Evolutionary conservation across 352 stramenopile species (phyloP).

Genomic region (Globisporangium viniferum): DNA sequence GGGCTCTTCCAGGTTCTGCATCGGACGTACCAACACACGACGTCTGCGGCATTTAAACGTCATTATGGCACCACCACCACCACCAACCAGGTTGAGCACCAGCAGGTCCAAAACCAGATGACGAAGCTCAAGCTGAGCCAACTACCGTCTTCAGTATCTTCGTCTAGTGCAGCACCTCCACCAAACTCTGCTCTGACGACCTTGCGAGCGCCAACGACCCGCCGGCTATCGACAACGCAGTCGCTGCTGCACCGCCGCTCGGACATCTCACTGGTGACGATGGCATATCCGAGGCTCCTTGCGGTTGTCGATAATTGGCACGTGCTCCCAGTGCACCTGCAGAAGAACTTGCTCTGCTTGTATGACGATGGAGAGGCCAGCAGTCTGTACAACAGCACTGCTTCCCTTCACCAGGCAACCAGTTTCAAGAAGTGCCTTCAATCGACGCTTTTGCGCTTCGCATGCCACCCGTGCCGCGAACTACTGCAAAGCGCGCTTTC

Average conservation of each 20-base stretch:
- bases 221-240: conserved; percentile 15
- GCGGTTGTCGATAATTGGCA: conserved; percentile 19
- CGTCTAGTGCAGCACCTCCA: neutral
- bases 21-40: conserved; percentile 24
- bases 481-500: conserved; percentile 14
- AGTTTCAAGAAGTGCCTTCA: conserved; percentile 37
- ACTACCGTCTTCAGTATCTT: neutral
- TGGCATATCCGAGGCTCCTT: conserved; percentile 31
- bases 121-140: neutral
- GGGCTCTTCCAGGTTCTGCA: conserved; percentile 45
- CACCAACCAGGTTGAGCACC: neutral
- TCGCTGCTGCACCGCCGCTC: conserved; percentile 25
- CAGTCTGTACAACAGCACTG: neutral
- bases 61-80: neutral
- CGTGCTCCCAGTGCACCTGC: conserved; percentile 26
- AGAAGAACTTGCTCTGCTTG: conserved; percentile 27
- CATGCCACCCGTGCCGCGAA: conserved; percentile 25
- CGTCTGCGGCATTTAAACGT: conserved; percentile 18
- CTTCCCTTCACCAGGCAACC: neutral
- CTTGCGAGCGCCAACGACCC: conserved; percentile 1
- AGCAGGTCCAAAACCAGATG: neutral
- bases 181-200: neutral
- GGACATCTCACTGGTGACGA: conserved; percentile 23
- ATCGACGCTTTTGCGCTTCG: conserved; percentile 34
- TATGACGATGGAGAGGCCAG: conserved; percentile 11